These are phyloP conservation scores for Metroxylon sagu DNA, from an alignment of 176 grass and related monocot genomes.

Conservation along the genomic window DNA sequence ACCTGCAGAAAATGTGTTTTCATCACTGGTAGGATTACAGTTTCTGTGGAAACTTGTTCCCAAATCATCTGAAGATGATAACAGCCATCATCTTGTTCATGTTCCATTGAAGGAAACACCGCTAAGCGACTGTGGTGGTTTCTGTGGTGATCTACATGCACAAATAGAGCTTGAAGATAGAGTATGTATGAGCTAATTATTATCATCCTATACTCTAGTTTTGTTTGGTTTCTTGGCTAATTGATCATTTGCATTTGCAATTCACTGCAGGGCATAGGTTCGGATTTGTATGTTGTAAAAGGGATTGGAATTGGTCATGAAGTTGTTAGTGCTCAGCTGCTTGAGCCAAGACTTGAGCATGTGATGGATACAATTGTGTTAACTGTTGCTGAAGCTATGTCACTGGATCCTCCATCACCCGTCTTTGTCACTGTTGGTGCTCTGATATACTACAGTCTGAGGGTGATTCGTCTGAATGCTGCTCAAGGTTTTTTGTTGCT, in stretches of 20 bases:
- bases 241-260: slow-evolving; percentile 3
- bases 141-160: slow-evolving; percentile 76
- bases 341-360: slow-evolving; percentile 80
- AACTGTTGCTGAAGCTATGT: slow-evolving; percentile 96
- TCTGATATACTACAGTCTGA: slow-evolving; percentile 59
- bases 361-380: slow-evolving; percentile 61
- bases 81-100: slow-evolving; percentile 67
- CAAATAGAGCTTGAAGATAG: slow-evolving; percentile 86
- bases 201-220: background rate
- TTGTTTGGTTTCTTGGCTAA: slow-evolving; percentile 19
- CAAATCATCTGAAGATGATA: slow-evolving; percentile 35
- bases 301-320: slow-evolving; percentile 86
- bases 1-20: slow-evolving; percentile 84
- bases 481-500: slow-evolving; percentile 41
- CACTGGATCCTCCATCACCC: slow-evolving; percentile 79
- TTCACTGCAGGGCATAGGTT: slow-evolving; percentile 59
- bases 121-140: slow-evolving; percentile 82
- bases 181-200: slow-evolving; percentile 35
- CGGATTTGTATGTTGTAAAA: slow-evolving; percentile 86
- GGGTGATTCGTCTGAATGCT: slow-evolving; percentile 70
- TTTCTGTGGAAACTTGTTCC: slow-evolving; percentile 82
- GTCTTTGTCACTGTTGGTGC: slow-evolving; percentile 81
- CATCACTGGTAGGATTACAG: slow-evolving; percentile 73
- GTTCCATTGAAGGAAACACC: slow-evolving; percentile 92
- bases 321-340: slow-evolving; percentile 60